These are phyloP conservation scores for Arthroderma sp. DNA, from an alignment of 2,329 filamentous ascomycete species.

Conservation along the genomic window DNA sequence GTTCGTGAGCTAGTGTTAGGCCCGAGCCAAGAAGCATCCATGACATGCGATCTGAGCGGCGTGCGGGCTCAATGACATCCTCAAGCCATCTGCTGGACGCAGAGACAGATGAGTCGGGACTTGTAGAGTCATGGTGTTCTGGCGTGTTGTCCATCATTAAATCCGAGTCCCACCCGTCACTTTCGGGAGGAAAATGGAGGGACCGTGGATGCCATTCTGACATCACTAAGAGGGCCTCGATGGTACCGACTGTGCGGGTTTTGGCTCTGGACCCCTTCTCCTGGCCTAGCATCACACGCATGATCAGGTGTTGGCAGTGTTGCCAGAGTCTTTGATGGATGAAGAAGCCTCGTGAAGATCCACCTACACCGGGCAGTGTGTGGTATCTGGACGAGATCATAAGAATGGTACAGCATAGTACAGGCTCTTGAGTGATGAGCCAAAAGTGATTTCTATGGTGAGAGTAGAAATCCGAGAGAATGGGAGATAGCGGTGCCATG, in stretches of 20 bases:
- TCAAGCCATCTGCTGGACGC: slow-evolving; percentile 38
- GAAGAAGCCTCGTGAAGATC: slow-evolving; percentile 40
- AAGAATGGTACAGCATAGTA: slow-evolving; percentile 42
- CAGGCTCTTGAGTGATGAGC: slow-evolving; percentile 41
- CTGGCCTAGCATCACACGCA: slow-evolving; percentile 43
- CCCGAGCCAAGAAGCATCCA: slow-evolving; percentile 48
- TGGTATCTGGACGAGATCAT: slow-evolving; percentile 46
- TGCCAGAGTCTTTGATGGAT: slow-evolving; percentile 45
- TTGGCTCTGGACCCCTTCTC: slow-evolving; percentile 42
- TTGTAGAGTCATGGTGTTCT: slow-evolving; percentile 14
- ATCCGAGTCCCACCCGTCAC: slow-evolving; percentile 45
- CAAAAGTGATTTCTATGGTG: slow-evolving; percentile 38
- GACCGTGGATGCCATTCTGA: slow-evolving; percentile 46
- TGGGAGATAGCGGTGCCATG: slow-evolving; percentile 40
- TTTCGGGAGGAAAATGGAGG: slow-evolving; percentile 42
- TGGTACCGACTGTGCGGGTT: slow-evolving; percentile 39
- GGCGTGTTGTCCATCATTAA: slow-evolving; percentile 29
- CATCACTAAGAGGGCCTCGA: slow-evolving; percentile 42
- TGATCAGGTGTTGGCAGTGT: slow-evolving; percentile 43
- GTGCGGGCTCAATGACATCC: slow-evolving; percentile 43
- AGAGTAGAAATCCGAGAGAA: slow-evolving; percentile 40
- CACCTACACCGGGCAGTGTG: slow-evolving; percentile 31
- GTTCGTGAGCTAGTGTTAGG: slow-evolving; percentile 41
- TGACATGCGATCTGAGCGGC: slow-evolving; percentile 46
- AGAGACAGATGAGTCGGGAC: slow-evolving; percentile 18